phyloP scores from a whole-genome alignment of 768 basidiomycete species.

The Agrocybe chaxingu region DNA sequence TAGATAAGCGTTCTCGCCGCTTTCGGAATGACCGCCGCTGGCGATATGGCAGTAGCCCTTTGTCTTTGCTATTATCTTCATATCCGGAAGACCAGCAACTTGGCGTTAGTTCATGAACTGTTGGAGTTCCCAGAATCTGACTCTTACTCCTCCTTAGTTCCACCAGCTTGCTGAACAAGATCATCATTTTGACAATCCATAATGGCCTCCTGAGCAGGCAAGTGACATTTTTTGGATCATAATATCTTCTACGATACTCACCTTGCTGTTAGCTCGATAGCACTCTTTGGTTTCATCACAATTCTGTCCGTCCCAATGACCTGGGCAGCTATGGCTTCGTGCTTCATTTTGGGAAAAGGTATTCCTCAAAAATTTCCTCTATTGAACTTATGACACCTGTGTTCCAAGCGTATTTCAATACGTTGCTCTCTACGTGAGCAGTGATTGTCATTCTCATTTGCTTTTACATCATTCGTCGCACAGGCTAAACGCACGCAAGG shows the following conservation, averaged over 20 bases:
- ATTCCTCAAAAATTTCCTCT: background rate
- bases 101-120: background rate
- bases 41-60: constrained; percentile 7
- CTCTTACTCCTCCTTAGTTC: background rate
- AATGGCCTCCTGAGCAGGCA: constrained; percentile 12
- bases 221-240: background rate
- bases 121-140: too few relatives aligned
- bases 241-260: background rate
- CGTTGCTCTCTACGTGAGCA: constrained; percentile 9
- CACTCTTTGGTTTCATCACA: constrained; percentile 8
- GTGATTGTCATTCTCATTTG: background rate
- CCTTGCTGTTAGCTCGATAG: constrained; percentile 5
- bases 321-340: constrained; percentile 1
- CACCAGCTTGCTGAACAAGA: constrained; percentile 1
- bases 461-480: background rate
- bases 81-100: constrained; percentile 8
- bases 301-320: constrained; percentile 3
- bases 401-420: constrained; percentile 11
- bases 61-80: constrained; percentile 10
- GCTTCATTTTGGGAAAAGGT: constrained; percentile 14
- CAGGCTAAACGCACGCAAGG: constrained; percentile 6
- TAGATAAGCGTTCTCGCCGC: background rate
- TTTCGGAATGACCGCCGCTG: constrained; percentile 5
- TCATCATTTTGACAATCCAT: constrained; percentile 12
- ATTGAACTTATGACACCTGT: background rate